These are phyloP conservation scores for Diaporthe caulivora DNA, from an alignment of 2,329 filamentous ascomycete species.

Conservation along the genomic window DNA sequence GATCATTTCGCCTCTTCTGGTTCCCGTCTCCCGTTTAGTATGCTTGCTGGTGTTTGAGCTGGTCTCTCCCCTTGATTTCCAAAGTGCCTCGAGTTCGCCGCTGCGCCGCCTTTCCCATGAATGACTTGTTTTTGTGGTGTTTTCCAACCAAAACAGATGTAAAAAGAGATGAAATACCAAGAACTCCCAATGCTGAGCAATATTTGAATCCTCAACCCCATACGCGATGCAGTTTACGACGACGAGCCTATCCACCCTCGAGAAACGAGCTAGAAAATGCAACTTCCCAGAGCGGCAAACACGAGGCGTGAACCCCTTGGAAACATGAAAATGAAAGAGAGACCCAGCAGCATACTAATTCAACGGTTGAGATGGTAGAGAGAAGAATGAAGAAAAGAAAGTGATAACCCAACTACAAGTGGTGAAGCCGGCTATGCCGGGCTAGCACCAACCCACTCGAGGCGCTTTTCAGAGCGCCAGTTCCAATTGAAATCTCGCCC, in stretches of 20 bases:
- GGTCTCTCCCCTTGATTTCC: constrained; percentile 40
- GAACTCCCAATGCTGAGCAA: constrained; percentile 39
- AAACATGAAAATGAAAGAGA: constrained; percentile 45
- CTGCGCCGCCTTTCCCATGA: constrained; percentile 43
- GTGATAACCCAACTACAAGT: constrained; percentile 71
- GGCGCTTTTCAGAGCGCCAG: constrained; percentile 72
- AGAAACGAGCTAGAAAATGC: constrained; percentile 41
- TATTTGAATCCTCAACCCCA: constrained; percentile 39
- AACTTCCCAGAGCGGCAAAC: constrained; percentile 41
- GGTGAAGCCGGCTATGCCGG: constrained; percentile 67
- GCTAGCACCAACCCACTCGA: constrained; percentile 91
- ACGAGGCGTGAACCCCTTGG: constrained; percentile 41
- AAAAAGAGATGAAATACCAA: constrained; percentile 45
- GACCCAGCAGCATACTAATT: constrained; percentile 41
- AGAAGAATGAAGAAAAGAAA: constrained; percentile 41
- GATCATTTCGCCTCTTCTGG: constrained; percentile 44
- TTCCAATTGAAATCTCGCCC: constrained; percentile 67
- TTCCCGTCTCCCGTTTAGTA: constrained; percentile 16
- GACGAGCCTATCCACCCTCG: constrained; percentile 39
- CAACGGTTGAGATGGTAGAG: constrained; percentile 9
- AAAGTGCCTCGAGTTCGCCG: constrained; percentile 41
- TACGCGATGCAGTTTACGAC: constrained; percentile 39
- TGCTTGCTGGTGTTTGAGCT: constrained; percentile 46
- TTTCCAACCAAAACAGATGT: constrained; percentile 49
- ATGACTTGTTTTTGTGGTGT: constrained; percentile 46